Percentiles rank a stretch among this genome's conserved stretches.
Conservation (phyloP, 257 asterid species). For the Solanum acaule region DNA sequence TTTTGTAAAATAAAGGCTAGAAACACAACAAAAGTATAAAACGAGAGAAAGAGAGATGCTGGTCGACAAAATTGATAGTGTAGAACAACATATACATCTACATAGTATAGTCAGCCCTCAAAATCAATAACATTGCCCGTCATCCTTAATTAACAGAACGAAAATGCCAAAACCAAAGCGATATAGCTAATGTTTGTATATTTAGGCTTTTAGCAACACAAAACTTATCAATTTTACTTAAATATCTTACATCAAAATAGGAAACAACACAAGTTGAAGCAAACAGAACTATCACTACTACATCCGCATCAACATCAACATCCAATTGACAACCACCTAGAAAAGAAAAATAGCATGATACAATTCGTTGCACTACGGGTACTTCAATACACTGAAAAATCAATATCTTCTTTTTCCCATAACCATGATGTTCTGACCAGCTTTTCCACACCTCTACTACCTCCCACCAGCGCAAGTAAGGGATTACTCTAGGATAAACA, state of each 20-base stretch:
- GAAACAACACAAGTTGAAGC: background rate
- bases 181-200: background rate
- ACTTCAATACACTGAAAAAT: background rate
- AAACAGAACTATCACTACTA: background rate
- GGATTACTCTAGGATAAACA: background rate
- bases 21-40: slow-evolving; percentile 4
- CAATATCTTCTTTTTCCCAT: too few species aligned
- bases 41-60: background rate
- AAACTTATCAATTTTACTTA: background rate
- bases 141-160: background rate
- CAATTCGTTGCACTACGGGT: background rate
- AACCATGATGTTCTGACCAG: background rate
- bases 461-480: background rate
- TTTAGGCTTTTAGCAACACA: background rate
- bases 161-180: background rate
- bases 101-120: background rate
- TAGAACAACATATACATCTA: background rate
- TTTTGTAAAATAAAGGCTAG: slow-evolving; percentile 80
- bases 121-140: background rate
- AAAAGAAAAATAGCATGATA: background rate
- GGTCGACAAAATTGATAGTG: background rate
- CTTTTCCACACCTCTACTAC: background rate
- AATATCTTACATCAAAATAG: background rate
- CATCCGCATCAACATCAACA: background rate
- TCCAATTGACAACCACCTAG: background rate